Conservation (phyloP, 2,329 filamentous ascomycete species). For the Scytalidium lignicola region DNA sequence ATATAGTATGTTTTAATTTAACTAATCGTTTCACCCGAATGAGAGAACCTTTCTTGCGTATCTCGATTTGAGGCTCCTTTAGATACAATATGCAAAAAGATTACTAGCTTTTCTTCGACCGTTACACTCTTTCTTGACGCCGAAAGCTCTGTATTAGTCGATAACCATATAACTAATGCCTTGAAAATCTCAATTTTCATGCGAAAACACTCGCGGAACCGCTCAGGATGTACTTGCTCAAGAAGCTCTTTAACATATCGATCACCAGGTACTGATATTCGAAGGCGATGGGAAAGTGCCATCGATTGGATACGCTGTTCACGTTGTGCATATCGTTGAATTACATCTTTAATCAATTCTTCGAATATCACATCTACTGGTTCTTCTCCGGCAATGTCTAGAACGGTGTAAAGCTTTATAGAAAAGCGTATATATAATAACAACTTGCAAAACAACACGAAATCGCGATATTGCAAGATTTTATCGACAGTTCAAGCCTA, state of each 20-base stretch:
- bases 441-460: not conserved
- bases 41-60: not conserved
- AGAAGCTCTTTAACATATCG: not conserved
- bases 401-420: not conserved
- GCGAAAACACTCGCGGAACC: not conserved
- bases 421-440: not conserved
- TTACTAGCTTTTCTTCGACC: not conserved
- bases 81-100: conserved; percentile 1
- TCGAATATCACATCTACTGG: not conserved
- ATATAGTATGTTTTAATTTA: not conserved
- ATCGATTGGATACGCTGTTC: not conserved
- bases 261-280: not conserved
- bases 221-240: not conserved
- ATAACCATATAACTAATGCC: not conserved
- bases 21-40: not conserved
- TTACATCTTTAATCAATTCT: not conserved
- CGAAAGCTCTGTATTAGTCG: not conserved
- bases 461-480: not conserved
- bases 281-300: not conserved
- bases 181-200: not conserved
- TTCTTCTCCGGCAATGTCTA: not conserved
- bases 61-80: not conserved
- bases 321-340: not conserved
- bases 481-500: not conserved
- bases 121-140: not conserved